These are phyloP conservation scores for Neoboletus brunneissimus DNA, from an alignment of 768 basidiomycete genomes.

Conservation along the genomic window DNA sequence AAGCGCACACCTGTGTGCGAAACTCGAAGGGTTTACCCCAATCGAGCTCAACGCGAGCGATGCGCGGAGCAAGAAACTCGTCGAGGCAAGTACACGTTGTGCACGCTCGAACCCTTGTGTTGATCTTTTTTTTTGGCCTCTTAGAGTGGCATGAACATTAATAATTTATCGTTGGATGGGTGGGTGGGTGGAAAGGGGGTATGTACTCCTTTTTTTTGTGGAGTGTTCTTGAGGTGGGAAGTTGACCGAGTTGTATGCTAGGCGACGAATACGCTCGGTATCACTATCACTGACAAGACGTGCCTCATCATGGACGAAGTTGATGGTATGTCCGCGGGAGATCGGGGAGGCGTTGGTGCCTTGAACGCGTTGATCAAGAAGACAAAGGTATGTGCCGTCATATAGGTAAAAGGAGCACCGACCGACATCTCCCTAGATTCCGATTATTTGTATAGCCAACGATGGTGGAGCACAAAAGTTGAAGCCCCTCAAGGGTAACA, in stretches of 20 bases:
- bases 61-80: slow-evolving; percentile 90
- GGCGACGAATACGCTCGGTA: slow-evolving; percentile 66
- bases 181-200: slow-evolving; percentile 68
- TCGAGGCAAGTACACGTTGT: slow-evolving; percentile 57
- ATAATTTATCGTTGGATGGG: slow-evolving; percentile 84
- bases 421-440: slow-evolving; percentile 56
- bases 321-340: slow-evolving; percentile 98
- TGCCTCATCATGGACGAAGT: slow-evolving; percentile 99
- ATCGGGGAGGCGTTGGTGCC: slow-evolving; percentile 94
- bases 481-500: slow-evolving; percentile 74
- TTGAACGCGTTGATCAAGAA: slow-evolving; percentile 90
- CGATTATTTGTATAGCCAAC: slow-evolving; percentile 97
- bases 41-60: slow-evolving; percentile 98
- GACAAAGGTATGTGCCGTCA: slow-evolving; percentile 57
- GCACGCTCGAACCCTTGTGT: background rate
- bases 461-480: slow-evolving; percentile 85
- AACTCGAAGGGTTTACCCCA: slow-evolving; percentile 85
- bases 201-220: slow-evolving; percentile 29
- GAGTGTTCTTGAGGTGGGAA: background rate
- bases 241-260: slow-evolving; percentile 14
- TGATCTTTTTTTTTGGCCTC: background rate
- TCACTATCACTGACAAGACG: slow-evolving; percentile 72
- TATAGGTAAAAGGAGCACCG: too few relatives aligned
- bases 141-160: slow-evolving; percentile 86
- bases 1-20: slow-evolving; percentile 88